Evolutionary conservation across 495 filamentous ascomycete species (phyloP), one percentile per base, ranked within the genome.

Genomic region (Penicillium subrubescens): DNA sequence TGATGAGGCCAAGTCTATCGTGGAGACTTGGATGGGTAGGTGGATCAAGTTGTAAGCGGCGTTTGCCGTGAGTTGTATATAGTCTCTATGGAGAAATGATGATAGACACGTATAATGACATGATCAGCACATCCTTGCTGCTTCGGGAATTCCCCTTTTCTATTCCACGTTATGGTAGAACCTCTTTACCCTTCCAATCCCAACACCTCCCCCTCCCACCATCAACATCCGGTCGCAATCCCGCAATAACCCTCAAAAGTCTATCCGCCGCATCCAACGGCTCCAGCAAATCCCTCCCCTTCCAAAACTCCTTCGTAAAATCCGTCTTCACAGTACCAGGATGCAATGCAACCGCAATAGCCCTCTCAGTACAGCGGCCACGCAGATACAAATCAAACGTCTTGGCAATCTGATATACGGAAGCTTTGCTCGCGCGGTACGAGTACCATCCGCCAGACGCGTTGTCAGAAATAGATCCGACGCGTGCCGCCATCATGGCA

Each of bases 261-360:
- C 77, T 79, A 71, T 81, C 80, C 2, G 84, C 90, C 6, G 89
- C 85, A 70, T 85, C 87, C 54, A 86, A 84, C 8, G 86, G 76
- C 14, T 80, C 82, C 59, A 94, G 65, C 79, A 87, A 87, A 52
- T 83, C 85, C 61, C 83, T 80, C 46, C 80, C 70, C 69, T 70
- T 81, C 91, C 89, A 94, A 70, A 89, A 94, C 46, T 88, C 89
- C 67, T 77, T 82, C 53, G 88, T 92, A 67, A 96, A 77, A 14
- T 83, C 88, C 50, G 91, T 94, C 74, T 85, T 87, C 43, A 96
- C 92, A 10, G 91, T 95, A 2, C 93, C 92, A 5, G 92, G 92
- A 78, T 96, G 92, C 73, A 94, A 79, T n/a, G 81, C 83, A 5
- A 96, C 77, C 0, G 83, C 84, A 63, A 93, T 77, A 1, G 88